Evolutionary conservation across 2,329 filamentous ascomycete genomes (phyloP).

Genomic region (Apiospora saccharicola): DNA sequence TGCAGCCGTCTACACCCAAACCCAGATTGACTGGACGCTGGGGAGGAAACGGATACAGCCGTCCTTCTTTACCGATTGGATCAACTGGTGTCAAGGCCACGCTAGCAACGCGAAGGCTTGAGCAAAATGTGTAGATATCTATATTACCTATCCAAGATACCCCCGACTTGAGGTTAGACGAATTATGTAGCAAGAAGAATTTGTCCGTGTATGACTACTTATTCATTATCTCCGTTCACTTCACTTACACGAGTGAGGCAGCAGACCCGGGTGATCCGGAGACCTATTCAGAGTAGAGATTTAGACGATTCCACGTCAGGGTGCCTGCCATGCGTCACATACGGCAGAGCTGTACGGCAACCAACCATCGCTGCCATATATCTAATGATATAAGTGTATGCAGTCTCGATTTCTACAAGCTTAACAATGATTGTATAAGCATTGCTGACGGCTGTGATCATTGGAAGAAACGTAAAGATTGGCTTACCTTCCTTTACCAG

Average conservation of each 20-base stretch:
- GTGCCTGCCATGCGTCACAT: no score
- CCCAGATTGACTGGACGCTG: slow-evolving; percentile 66
- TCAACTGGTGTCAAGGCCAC: slow-evolving; percentile 72
- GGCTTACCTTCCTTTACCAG: neutral
- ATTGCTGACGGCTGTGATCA: neutral
- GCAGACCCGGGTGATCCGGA: neutral
- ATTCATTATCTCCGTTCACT: neutral
- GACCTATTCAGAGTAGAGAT: neutral
- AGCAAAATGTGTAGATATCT: slow-evolving; percentile 19
- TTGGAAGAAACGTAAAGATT: neutral
- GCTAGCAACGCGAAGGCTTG: slow-evolving; percentile 39
- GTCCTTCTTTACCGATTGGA: slow-evolving; percentile 75
- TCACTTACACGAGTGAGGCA: neutral
- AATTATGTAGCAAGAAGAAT: slow-evolving; percentile 1
- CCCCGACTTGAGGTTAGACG: slow-evolving; percentile 15
- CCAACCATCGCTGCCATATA: neutral
- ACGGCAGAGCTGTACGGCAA: neutral
- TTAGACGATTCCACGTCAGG: no score
- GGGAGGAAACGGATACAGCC: slow-evolving; percentile 67
- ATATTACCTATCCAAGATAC: slow-evolving; percentile 14
- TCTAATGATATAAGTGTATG: neutral
- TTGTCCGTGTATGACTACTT: neutral
- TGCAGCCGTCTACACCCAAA: slow-evolving; percentile 69
- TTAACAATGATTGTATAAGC: neutral
- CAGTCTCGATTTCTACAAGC: neutral